Conservation (phyloP, 331 rosid species). For the Spiraea crenata region DNA sequence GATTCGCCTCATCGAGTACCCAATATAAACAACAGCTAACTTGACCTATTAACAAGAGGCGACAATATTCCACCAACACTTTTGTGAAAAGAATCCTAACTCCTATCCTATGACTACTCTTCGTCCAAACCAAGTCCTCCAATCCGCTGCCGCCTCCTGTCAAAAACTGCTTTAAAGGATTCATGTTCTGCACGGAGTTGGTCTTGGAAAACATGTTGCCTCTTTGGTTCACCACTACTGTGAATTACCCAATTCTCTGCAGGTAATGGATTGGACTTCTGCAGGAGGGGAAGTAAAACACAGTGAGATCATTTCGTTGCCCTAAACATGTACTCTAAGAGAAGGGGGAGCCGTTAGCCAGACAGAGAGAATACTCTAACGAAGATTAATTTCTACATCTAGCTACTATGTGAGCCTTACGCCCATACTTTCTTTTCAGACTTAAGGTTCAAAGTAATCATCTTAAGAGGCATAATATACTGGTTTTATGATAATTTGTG, state of each 20-base stretch:
- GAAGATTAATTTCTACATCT: background rate
- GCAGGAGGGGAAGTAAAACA: slow-evolving; percentile 30
- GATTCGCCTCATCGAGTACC: background rate
- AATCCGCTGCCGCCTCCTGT: slow-evolving; percentile 67
- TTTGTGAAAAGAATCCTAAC: background rate
- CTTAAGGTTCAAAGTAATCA: too few species aligned
- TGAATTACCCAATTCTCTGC: slow-evolving; percentile 31
- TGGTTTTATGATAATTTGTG: background rate
- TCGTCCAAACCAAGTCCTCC: slow-evolving; percentile 80
- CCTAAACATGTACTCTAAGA: background rate
- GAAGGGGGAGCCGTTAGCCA: background rate
- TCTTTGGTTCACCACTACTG: slow-evolving; percentile 40
- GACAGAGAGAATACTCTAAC: background rate
- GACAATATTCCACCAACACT: background rate
- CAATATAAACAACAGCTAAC: slow-evolving; percentile 2
- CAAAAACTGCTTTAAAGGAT: slow-evolving; percentile 85
- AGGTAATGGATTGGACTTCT: slow-evolving; percentile 79
- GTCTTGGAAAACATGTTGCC: slow-evolving; percentile 62
- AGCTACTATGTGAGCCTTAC: background rate
- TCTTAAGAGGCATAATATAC: background rate
- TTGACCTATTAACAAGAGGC: background rate
- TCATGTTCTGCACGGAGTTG: slow-evolving; percentile 77
- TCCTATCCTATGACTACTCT: slow-evolving; percentile 22
- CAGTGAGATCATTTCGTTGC: slow-evolving; percentile 7
- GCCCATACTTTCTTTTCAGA: background rate